Percentiles rank a stretch among this genome's conserved stretches.
Conservation (phyloP, 164 flowering plant species). For the Vitis riparia region DNA sequence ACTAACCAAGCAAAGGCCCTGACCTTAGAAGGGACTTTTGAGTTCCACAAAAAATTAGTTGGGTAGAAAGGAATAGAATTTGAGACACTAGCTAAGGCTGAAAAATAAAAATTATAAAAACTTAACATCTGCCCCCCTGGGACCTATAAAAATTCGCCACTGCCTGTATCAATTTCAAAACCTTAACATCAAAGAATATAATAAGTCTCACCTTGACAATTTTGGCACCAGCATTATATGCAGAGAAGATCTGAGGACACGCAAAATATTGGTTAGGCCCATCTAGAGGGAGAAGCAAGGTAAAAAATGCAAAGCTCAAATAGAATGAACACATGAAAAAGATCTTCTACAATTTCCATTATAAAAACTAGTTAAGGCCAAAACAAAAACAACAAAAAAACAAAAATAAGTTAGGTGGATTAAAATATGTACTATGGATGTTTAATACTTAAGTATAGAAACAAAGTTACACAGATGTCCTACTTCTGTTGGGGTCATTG, state of each 20-base stretch:
- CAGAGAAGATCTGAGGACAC: conserved; percentile 42
- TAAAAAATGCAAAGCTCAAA: neutral
- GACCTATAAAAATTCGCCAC: no score
- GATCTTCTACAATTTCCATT: neutral
- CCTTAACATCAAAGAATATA: neutral
- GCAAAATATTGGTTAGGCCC: neutral
- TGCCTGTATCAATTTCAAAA: neutral
- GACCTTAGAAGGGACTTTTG: no score
- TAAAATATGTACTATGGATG: neutral
- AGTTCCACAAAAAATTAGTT: no score
- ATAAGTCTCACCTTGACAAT: conserved; percentile 46
- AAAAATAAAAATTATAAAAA: no score
- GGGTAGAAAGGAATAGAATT: no score
- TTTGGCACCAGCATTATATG: conserved; percentile 50
- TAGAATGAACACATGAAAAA: neutral
- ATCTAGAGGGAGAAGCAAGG: neutral
- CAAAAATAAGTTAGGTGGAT: neutral
- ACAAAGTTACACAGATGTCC: neutral
- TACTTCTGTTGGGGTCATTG: conserved; percentile 89
- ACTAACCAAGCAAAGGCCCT: no score
- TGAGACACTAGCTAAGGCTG: no score
- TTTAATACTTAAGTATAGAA: no score
- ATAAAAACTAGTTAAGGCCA: neutral
- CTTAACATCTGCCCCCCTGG: no score
- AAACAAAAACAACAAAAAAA: neutral